Base-by-base conservation (phyloP, 352 stramenopile species). In the Phytophthora ohioensis region DNA sequence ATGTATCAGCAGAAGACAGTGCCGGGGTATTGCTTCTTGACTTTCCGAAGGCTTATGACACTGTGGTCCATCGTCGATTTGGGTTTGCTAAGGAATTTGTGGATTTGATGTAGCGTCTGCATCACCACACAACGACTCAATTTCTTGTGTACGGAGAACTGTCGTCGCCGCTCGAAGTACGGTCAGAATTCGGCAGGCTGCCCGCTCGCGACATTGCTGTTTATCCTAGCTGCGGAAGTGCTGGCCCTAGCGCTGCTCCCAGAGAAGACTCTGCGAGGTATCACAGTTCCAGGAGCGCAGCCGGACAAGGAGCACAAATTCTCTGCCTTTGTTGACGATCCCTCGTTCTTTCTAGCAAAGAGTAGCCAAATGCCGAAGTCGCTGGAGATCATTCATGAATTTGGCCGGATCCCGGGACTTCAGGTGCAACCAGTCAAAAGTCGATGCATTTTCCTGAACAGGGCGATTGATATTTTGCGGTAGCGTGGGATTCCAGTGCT, bases 11-110 rank as follows among this genome's bases (percentile, higher is more conserved):
- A 30, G 15, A 13, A 4, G 35, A 47, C 3, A 58, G 52, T 27
- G 15, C 13, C 3, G 52, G 34, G 10, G 34, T 47, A 17, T 17
- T 62, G 15, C 31, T 53, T 3, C 31, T 54, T 3, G 55, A 62
- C 7, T 62, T 54, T 31, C 3, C 7, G 15, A 62, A 62, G n/a
- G 55, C 42, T 5, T 62, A 62, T 32, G 55, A 62, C 34, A 35
- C 52, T 1, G 34, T 46, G 15, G 31, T 43, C 3, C 31, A 54
- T 2, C 2, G 10, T 2, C 21, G 36, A 6, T 62, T 62, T 53
- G 55, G 55, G 4, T 62, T 62, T 45, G 10, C 21, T 2, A 11
- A 5, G 5, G 15, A 49, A 38, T 59, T 49, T 30, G 21, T 59
- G 2, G 17, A 49, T 21, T 11, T 59, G 36, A 21, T 59, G 17